Conservation (phyloP, 2,329 filamentous ascomycete species). For the Fusarium verrucosum region DNA sequence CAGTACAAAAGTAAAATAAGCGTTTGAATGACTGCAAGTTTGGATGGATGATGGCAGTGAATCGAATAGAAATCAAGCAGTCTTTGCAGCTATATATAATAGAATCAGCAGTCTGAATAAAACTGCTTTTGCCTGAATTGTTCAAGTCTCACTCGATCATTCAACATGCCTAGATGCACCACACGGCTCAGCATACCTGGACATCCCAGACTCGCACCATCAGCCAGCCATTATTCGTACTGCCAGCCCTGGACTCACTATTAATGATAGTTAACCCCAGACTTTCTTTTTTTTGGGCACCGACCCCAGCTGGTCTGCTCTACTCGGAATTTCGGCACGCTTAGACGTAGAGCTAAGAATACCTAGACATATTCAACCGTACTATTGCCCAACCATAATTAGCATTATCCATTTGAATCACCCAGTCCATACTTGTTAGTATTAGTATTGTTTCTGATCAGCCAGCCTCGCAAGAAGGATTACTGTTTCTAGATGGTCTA, state of each 20-base stretch:
- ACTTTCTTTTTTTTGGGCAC: too few species aligned
- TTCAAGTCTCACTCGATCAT: neutral
- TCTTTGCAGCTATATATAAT: neutral
- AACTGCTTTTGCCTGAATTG: neutral
- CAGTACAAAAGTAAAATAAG: too few species aligned
- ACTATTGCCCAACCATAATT: too few species aligned
- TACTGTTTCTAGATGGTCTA: too few species aligned
- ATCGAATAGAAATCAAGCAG: neutral
- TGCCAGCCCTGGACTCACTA: neutral
- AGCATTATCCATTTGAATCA: too few species aligned
- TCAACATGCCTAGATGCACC: neutral
- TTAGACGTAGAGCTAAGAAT: too few species aligned
- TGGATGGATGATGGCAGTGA: neutral
- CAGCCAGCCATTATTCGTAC: neutral
- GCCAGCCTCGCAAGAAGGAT: too few species aligned
- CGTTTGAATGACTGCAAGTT: neutral
- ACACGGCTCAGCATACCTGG: neutral
- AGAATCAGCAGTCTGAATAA: accelerated
- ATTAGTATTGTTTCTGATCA: too few species aligned
- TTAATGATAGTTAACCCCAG: neutral
- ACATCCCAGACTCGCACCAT: neutral
- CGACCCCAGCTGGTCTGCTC: neutral
- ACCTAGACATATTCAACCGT: too few species aligned
- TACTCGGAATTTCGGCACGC: too few species aligned
- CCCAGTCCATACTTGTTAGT: too few species aligned